Percentiles rank a stretch among this genome's conserved stretches.
These are phyloP conservation scores for Mycena indigotica DNA, from an alignment of 768 basidiomycete species.

Conservation along the genomic window DNA sequence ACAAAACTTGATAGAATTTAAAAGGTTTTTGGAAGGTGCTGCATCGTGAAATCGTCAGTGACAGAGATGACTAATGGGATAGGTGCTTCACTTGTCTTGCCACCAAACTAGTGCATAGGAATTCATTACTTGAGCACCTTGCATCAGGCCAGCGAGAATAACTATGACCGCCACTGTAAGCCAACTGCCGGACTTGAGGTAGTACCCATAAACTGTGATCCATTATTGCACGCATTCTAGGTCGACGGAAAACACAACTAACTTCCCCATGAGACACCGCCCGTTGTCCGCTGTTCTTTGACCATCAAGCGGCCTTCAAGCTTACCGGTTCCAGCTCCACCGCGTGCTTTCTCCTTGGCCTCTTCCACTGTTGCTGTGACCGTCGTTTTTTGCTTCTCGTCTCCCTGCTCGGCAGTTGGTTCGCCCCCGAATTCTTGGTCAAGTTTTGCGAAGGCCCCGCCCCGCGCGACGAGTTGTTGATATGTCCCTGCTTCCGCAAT, in stretches of 20 bases:
- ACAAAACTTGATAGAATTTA: conserved; percentile 66
- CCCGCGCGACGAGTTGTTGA: conserved; percentile 46
- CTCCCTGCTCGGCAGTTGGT: conserved; percentile 29
- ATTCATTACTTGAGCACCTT: conserved; percentile 60
- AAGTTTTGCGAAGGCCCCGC: conserved; percentile 60
- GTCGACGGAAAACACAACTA: conserved; percentile 8
- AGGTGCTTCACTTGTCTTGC: conserved; percentile 53
- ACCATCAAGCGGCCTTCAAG: conserved; percentile 68
- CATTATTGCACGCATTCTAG: background rate
- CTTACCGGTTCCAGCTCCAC: conserved; percentile 55
- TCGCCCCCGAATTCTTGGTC: conserved; percentile 62
- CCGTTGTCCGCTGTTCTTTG: conserved; percentile 64
- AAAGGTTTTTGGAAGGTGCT: conserved; percentile 52
- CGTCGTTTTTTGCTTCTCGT: conserved; percentile 18
- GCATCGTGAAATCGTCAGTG: background rate
- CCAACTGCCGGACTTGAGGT: conserved; percentile 59
- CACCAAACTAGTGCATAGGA: conserved; percentile 75
- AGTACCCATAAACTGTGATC: conserved; percentile 59
- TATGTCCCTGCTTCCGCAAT: conserved; percentile 74
- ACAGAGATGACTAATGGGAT: background rate
- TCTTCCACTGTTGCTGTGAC: conserved; percentile 30
- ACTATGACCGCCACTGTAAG: conserved; percentile 51
- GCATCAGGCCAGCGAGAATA: conserved; percentile 56
- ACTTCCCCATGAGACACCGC: conserved; percentile 58
- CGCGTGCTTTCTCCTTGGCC: conserved; percentile 39